A percentile compares a stretch with the other conserved stretches of the same genome.
These are phyloP conservation scores for Cyberlindnera maclurae DNA, from an alignment of 805 yeast species.

Conservation along the genomic window DNA sequence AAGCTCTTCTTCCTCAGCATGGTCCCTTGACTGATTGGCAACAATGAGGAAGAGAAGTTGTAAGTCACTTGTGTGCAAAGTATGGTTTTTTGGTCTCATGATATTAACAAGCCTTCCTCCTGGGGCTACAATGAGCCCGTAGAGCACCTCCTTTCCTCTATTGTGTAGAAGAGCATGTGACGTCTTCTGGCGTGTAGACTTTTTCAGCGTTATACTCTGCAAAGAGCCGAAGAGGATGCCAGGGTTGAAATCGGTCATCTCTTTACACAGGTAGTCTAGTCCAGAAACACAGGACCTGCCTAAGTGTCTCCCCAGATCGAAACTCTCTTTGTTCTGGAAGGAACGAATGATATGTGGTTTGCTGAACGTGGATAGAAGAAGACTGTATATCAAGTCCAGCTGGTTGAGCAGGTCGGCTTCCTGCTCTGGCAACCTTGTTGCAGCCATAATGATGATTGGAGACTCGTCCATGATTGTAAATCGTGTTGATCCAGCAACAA, in stretches of 20 bases:
- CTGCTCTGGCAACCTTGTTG: slow-evolving; percentile 50
- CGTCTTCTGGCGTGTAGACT: slow-evolving; percentile 49
- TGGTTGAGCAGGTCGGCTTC: slow-evolving; percentile 51
- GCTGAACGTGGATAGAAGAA: slow-evolving; percentile 76
- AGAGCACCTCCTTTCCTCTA: slow-evolving; percentile 51
- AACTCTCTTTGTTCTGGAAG: slow-evolving; percentile 66
- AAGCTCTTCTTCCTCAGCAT: slow-evolving; percentile 52
- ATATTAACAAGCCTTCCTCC: slow-evolving; percentile 61
- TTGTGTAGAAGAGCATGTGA: slow-evolving; percentile 45
- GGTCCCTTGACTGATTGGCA: slow-evolving; percentile 33
- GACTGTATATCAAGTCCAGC: slow-evolving; percentile 65
- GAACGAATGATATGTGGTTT: slow-evolving; percentile 66
- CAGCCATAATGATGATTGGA: slow-evolving; percentile 71
- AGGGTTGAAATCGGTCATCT: slow-evolving; percentile 47
- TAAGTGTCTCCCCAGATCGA: slow-evolving; percentile 70
- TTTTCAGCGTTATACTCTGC: slow-evolving; percentile 54
- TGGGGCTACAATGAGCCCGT: slow-evolving; percentile 65
- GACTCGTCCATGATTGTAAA: slow-evolving; percentile 55
- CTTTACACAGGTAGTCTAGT: slow-evolving; percentile 54
- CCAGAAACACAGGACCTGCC: slow-evolving; percentile 71
- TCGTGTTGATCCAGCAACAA: slow-evolving; percentile 43
- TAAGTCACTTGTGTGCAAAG: slow-evolving; percentile 74
- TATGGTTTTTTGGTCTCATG: slow-evolving; percentile 70
- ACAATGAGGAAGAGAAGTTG: slow-evolving; percentile 68
- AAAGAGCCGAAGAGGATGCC: slow-evolving; percentile 58